Evolutionary conservation across 495 filamentous ascomycete genomes (phyloP).

Genomic region (Aspergillus leporis): DNA sequence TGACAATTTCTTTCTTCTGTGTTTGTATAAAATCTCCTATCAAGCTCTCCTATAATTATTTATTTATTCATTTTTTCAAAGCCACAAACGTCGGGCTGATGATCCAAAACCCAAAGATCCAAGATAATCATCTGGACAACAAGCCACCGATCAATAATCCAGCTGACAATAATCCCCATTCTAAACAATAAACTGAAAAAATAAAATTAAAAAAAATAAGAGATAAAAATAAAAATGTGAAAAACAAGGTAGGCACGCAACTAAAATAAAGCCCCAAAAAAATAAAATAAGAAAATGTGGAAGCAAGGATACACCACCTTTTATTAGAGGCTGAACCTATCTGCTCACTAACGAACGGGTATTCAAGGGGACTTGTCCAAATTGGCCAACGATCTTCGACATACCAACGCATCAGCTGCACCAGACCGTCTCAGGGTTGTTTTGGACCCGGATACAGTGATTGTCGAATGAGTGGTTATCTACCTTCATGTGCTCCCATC

Average conservation of each 20-base stretch:
- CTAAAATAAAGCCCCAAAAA: neutral
- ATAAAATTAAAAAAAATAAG: constrained; percentile 9
- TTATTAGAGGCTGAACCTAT: constrained; percentile 8
- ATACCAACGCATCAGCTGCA: constrained; percentile 19
- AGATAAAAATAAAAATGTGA: constrained; percentile 6
- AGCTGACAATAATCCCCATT: neutral
- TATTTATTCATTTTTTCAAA: no score
- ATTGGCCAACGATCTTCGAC: constrained; percentile 14
- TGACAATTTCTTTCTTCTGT: no score
- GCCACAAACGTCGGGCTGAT: neutral
- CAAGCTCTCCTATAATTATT: no score
- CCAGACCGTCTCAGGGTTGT: neutral
- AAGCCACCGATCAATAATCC: constrained; percentile 1
- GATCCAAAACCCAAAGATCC: neutral
- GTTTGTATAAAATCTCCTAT: no score
- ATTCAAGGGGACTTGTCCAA: constrained; percentile 13
- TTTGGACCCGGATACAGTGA: neutral
- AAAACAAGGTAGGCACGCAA: no score
- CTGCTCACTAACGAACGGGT: constrained; percentile 6
- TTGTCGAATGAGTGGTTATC: neutral
- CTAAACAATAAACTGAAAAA: neutral
- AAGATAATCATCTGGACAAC: neutral
- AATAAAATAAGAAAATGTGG: neutral
- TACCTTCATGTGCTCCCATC: neutral
- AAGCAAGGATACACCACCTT: constrained; percentile 16